phyloP scores from a whole-genome alignment of 805 yeast species.

The Nakazawaea ishiwadae region DNA sequence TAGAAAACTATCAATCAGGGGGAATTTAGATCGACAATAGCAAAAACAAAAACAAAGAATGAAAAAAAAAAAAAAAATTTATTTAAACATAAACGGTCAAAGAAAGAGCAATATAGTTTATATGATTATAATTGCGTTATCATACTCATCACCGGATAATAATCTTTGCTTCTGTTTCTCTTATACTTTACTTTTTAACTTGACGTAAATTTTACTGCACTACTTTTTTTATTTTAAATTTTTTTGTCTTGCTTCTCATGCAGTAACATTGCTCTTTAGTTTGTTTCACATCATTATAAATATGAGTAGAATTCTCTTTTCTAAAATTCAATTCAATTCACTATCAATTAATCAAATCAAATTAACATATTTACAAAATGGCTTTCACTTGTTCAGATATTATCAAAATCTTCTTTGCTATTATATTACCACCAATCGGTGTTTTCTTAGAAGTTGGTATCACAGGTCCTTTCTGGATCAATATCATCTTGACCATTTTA shows the following conservation, averaged over 20 bases:
- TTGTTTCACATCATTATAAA: not conserved
- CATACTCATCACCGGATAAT: no score
- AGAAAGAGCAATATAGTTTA: no score
- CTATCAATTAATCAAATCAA: no score
- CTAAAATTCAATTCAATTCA: no score
- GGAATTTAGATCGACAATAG: not conserved
- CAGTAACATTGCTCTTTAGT: not conserved
- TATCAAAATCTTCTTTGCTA: slow-evolving; percentile 41
- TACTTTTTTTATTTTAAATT: no score
- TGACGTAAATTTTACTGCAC: not conserved
- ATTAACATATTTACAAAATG: no score
- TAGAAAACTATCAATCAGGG: no score
- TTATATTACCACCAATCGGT: slow-evolving; percentile 53
- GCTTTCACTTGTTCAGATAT: slow-evolving; percentile 46
- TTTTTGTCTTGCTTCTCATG: no score
- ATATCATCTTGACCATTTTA: slow-evolving; percentile 60
- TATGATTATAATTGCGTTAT: no score
- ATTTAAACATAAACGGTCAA: no score
- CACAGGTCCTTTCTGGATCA: slow-evolving; percentile 35
- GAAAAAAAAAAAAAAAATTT: no score
- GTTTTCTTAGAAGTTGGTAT: slow-evolving; percentile 53
- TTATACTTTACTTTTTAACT: no score
- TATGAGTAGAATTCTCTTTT: not conserved
- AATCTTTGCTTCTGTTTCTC: not conserved
- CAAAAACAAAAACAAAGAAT: not conserved